Base-by-base conservation (phyloP, 2,329 filamentous ascomycete species). In the Penicillium sp. region DNA sequence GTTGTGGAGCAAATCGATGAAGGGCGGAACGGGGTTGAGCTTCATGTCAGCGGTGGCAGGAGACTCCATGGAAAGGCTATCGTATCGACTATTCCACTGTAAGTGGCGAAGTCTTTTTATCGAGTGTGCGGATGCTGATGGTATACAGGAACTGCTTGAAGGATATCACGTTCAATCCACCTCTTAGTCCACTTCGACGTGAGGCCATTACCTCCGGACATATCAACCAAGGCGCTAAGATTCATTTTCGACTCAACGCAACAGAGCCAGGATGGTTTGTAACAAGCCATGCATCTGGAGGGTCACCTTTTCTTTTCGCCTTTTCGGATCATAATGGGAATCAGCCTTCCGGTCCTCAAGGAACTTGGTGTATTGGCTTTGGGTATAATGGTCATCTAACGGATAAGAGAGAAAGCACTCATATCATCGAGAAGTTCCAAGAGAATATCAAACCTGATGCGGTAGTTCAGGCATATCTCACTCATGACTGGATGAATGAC, bases 151-250 rank as follows among this genome's bases (percentile, higher is more conserved):
- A 58, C 33, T 50, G 50, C 23, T 42, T 58, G 13, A 29, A 14
- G 3, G 55, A 63, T 31, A 55, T 74, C 13, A 19, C 39, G 3
- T 74, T 75, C 55, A 35, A 60, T 26, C 70, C 70, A 29, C 66
- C 71, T 2, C 51, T 75, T 1, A 48, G 53, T 2, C 37, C 61
- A 1, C 29, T 69, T 10, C 65, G 65, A 26, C 60, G 66, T 21
- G 58, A 65, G 39, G 72, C 68, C 2, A 59, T 68, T n/a, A 25
- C 50, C 1, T 26, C 48, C 1, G 69, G 67, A 3, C 69, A 74
- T 48, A 63, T 69, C 23, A 74, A 72, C 61, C 53, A 61, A 16
- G 63, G 65, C 6, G 59, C 66, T 3, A 74, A 73, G 44, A 63
- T 71, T 33, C 69, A 72, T 54, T 62, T 66, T 56, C 62, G 64